A percentile compares a stretch with the other conserved stretches of the same genome.
phyloP scores from a whole-genome alignment of 2,329 filamentous ascomycete species.

The Lachnellula subtilissima region DNA sequence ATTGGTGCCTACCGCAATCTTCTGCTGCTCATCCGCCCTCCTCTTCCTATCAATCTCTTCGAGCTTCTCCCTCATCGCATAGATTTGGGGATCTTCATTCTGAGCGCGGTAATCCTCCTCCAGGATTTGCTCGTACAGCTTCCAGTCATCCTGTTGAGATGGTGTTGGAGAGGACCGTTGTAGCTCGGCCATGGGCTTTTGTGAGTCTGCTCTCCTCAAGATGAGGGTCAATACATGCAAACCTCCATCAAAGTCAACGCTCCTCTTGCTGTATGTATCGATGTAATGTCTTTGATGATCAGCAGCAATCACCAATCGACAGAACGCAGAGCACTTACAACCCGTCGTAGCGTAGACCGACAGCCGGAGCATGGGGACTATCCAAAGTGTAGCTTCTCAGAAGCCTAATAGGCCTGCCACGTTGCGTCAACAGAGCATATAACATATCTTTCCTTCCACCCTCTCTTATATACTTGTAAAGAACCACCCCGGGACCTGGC shows the following conservation, averaged over 20 bases:
- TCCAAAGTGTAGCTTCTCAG: conserved; percentile 46
- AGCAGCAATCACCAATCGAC: not conserved
- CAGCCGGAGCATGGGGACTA: conserved; percentile 47
- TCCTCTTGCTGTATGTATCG: conserved; percentile 42
- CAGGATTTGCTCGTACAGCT: conserved; percentile 44
- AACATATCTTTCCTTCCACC: conserved; percentile 44
- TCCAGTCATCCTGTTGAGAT: conserved; percentile 54
- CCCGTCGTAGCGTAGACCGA: conserved; percentile 54
- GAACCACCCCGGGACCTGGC: conserved; percentile 34
- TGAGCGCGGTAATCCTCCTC: conserved; percentile 33
- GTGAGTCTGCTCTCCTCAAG: conserved; percentile 41
- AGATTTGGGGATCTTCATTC: conserved; percentile 36
- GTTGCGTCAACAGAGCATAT: conserved; percentile 43
- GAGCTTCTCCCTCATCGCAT: conserved; percentile 10
- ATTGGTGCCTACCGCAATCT: no score
- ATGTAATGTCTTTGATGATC: conserved; percentile 42
- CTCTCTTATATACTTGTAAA: conserved; percentile 42
- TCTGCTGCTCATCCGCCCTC: conserved; percentile 8
- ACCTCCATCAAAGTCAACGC: conserved; percentile 35
- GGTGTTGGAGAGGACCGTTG: conserved; percentile 42
- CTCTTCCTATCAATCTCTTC: conserved; percentile 12
- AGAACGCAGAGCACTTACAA: conserved; percentile 39
- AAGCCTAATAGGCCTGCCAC: conserved; percentile 48
- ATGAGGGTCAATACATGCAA: conserved; percentile 42
- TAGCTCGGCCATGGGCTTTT: conserved; percentile 40